Base-by-base conservation (phyloP, 257 asterid genomes). In the Thymus quinquecostatus region DNA sequence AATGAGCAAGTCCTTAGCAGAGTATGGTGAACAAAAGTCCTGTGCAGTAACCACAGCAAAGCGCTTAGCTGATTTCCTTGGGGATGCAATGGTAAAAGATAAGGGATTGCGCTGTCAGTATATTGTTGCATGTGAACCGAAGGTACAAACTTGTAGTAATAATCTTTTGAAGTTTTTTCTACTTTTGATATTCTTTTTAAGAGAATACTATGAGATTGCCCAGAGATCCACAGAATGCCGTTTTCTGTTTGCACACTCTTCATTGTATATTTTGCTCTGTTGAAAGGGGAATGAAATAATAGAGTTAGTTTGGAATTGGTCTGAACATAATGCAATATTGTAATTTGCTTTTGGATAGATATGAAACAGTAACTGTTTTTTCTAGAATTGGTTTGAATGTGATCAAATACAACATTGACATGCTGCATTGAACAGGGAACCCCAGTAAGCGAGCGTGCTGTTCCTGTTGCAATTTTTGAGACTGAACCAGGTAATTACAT, bases 401-500 rank as follows among this genome's bases (percentile, higher is more conserved):
- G 43, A 45, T 30, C 13, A 7, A 30, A 47, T 47, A 29, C 4
- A 28, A 30, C 44, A 29, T 74, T 80, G 61, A 60, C 78, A 67
- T 69, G 64, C 73, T 66, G 13, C 73, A 69, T 77, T 82, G 82
- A 74, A 75, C 97, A 95, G 99, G 99, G 99, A 75, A 82, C 92
- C 60, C 97, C 98, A 51, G 99, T 95, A 75, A 95, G 98, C 32
- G 99, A 95, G 86, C 98, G 99, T 75, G 99, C 99, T 72, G 82
- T 95, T 76, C 99, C 99, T 47, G 99, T 95, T 79, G 99, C 99
- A 69, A 89, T 95, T 78, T 95, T 95, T 80, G 97, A 89, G 86
- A 87, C 98, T 76, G 93, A 89, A 73, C 72, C 94, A 43, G 98
- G 98, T 95, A 75, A 49, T 29, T 78, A 45, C 30, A 21, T 10